phyloP scores from a whole-genome alignment of 148 eudicot species.

The Beta vulgaris region DNA sequence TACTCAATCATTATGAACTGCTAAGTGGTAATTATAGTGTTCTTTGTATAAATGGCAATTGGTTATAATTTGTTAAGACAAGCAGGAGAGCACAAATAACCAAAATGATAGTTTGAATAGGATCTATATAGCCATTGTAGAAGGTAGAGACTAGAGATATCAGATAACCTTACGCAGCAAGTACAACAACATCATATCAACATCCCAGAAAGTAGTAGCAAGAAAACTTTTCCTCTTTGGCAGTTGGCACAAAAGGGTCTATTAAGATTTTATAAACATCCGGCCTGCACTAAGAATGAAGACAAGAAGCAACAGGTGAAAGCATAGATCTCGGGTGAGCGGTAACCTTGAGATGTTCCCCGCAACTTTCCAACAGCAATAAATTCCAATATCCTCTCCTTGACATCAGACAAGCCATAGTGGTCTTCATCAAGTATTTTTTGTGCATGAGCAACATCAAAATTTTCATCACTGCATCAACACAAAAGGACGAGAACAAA shows the following conservation, averaged over 20 bases:
- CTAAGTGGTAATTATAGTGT: neutral
- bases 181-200: neutral
- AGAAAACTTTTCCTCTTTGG: neutral
- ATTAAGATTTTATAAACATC: neutral
- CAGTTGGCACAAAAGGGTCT: neutral
- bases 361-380: conserved; percentile 97
- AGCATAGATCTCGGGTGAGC: conserved; percentile 1
- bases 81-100: neutral
- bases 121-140: neutral
- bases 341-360: conserved; percentile 89
- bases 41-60: neutral
- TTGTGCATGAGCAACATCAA: conserved; percentile 84
- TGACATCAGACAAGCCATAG: conserved; percentile 93
- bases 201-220: neutral
- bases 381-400: conserved; percentile 94
- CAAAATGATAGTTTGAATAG: neutral
- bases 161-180: neutral
- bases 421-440: conserved; percentile 93
- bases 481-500: neutral
- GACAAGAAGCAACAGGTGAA: neutral
- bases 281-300: neutral
- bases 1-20: neutral
- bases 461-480: conserved; percentile 87
- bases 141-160: neutral
- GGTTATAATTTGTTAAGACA: neutral